These are phyloP conservation scores for Rhododendron simsii DNA, from an alignment of 148 eudicot genomes.

Conservation along the genomic window DNA sequence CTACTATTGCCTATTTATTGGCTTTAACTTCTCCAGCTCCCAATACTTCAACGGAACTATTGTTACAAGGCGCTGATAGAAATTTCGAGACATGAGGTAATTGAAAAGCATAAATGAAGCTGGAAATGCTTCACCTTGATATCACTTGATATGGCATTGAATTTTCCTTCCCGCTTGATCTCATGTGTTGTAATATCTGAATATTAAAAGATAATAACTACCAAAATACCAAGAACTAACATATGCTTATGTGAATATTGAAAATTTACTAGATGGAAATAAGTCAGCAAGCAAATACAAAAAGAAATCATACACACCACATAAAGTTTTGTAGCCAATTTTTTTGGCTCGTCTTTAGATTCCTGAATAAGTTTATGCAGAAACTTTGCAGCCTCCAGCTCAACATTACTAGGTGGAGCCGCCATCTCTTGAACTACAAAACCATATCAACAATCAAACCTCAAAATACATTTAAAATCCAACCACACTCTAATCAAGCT, in stretches of 20 bases:
- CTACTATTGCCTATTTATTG: background rate
- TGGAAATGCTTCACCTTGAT: conserved; percentile 53
- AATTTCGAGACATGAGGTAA: background rate
- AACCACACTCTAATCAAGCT: background rate
- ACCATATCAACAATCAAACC: conserved; percentile 12
- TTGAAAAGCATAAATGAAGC: background rate
- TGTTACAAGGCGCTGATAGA: background rate
- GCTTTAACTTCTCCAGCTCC: background rate
- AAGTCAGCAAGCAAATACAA: background rate
- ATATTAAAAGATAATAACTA: conserved; percentile 1
- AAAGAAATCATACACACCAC: conserved; percentile 49
- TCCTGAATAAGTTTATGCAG: conserved; percentile 95
- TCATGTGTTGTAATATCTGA: conserved; percentile 96
- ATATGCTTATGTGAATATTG: background rate
- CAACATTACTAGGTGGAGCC: conserved; percentile 73
- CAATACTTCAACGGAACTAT: background rate
- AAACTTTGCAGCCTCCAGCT: conserved; percentile 93
- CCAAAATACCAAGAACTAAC: background rate
- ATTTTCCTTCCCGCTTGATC: conserved; percentile 88
- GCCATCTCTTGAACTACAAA: conserved; percentile 40
- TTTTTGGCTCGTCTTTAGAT: conserved; percentile 88
- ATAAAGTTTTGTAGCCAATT: conserved; percentile 91
- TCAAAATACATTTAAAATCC: background rate
- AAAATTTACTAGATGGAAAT: background rate
- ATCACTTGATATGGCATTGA: conserved; percentile 96